These are phyloP conservation scores for Closterium sp. DNA, from an alignment of 139 green algal genomes.

Conservation along the genomic window DNA sequence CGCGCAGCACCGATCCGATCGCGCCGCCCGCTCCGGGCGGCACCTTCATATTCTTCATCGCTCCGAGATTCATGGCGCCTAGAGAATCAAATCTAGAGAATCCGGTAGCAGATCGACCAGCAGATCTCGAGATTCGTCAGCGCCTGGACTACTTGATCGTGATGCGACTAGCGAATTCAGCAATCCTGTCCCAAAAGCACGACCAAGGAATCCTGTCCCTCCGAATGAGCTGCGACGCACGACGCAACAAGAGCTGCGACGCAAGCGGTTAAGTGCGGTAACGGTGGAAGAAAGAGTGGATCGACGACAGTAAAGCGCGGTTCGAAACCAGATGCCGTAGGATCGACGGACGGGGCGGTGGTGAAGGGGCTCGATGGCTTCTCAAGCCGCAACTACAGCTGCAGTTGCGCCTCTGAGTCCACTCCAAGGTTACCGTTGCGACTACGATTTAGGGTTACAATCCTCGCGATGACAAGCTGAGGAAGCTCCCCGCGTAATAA, in stretches of 20 bases:
- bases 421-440: not conserved
- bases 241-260: no score
- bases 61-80: constrained; percentile 25
- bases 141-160: not conserved
- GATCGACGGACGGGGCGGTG: no score
- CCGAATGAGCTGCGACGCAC: no score
- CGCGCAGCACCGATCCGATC: not conserved
- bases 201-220: no score
- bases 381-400: no score
- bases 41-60: constrained; percentile 45
- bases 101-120: not conserved
- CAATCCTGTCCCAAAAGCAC: no score
- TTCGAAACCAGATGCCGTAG: no score
- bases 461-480: not conserved
- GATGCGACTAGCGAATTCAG: no score
- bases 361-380: no score
- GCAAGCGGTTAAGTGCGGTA: not conserved
- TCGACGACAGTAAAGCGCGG: no score
- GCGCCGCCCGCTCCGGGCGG: constrained; percentile 15
- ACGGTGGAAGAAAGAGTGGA: not conserved
- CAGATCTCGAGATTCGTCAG: not conserved
- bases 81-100: not conserved
- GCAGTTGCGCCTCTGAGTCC: no score
- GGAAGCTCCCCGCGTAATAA: not conserved
- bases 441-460: not conserved